Evolutionary conservation across 2,329 filamentous ascomycete genomes (phyloP).

Genomic region (Penicillium brevicompactum): DNA sequence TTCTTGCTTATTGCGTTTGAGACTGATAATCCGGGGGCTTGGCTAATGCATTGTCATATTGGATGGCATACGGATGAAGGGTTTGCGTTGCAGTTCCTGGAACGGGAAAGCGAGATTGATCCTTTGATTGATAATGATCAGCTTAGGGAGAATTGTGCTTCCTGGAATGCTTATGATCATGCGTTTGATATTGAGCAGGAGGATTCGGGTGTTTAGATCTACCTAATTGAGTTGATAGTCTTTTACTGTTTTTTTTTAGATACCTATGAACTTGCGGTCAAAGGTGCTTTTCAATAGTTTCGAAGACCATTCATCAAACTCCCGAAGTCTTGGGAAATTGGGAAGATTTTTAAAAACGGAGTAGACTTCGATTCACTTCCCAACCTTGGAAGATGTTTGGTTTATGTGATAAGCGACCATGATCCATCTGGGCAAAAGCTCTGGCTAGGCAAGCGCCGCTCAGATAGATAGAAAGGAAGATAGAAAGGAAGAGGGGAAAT

Average conservation of each 20-base stretch:
- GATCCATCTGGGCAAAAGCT: too few relatives aligned
- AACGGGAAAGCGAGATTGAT: slow-evolving; percentile 30
- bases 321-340: too few relatives aligned
- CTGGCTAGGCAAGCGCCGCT: too few relatives aligned
- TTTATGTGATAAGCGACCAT: too few relatives aligned
- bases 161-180: slow-evolving; percentile 26
- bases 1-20: slow-evolving; percentile 46
- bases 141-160: slow-evolving; percentile 18
- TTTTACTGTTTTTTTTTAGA: neutral
- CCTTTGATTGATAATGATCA: slow-evolving; percentile 19
- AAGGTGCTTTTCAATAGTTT: too few relatives aligned
- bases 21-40: slow-evolving; percentile 47
- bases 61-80: slow-evolving; percentile 30
- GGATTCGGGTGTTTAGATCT: slow-evolving; percentile 9
- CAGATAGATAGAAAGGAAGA: too few relatives aligned
- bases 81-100: slow-evolving; percentile 34
- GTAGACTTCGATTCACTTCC: too few relatives aligned
- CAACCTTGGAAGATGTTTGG: too few relatives aligned
- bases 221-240: neutral
- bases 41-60: slow-evolving; percentile 49
- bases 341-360: too few relatives aligned
- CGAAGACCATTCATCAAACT: too few relatives aligned
- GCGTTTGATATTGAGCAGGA: slow-evolving; percentile 14
- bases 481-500: too few relatives aligned
- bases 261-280: too few relatives aligned